Evolutionary conservation across 176 grass and related monocot genomes (phyloP).

Genomic region (Alopecurus myosuroides): DNA sequence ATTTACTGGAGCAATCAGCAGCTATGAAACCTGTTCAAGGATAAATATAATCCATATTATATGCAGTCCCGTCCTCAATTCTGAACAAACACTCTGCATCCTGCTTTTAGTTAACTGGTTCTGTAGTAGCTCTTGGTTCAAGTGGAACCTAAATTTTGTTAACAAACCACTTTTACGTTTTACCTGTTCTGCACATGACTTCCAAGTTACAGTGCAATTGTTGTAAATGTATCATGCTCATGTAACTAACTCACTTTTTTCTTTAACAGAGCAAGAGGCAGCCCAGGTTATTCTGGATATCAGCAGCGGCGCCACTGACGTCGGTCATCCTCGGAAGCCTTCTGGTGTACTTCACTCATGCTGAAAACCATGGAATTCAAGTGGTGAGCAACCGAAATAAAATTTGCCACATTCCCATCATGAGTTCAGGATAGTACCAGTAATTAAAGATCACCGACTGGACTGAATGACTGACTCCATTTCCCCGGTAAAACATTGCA

Average conservation of each 20-base stretch:
- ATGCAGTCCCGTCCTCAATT: neutral
- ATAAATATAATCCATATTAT: neutral
- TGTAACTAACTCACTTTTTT: neutral
- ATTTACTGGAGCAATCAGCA: neutral
- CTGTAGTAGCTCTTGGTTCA: neutral
- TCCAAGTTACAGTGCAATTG: neutral
- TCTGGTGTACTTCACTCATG: constrained; percentile 78
- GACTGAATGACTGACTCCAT: neutral
- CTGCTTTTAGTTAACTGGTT: too few species aligned
- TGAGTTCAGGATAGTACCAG: neutral
- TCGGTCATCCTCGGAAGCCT: constrained; percentile 71
- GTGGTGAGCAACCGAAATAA: constrained; percentile 50
- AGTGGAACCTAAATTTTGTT: neutral
- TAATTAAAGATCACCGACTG: neutral
- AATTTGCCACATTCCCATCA: neutral
- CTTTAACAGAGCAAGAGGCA: constrained; percentile 66
- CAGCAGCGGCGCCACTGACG: constrained; percentile 81
- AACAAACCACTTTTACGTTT: neutral
- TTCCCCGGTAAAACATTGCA: neutral
- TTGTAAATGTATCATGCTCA: neutral
- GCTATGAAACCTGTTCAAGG: neutral
- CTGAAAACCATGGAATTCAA: constrained; percentile 93
- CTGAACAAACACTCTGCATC: neutral
- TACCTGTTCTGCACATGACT: neutral
- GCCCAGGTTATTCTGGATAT: constrained; percentile 77